These are phyloP conservation scores for Pichia eremophila DNA, from an alignment of 805 yeast genomes.

Conservation along the genomic window DNA sequence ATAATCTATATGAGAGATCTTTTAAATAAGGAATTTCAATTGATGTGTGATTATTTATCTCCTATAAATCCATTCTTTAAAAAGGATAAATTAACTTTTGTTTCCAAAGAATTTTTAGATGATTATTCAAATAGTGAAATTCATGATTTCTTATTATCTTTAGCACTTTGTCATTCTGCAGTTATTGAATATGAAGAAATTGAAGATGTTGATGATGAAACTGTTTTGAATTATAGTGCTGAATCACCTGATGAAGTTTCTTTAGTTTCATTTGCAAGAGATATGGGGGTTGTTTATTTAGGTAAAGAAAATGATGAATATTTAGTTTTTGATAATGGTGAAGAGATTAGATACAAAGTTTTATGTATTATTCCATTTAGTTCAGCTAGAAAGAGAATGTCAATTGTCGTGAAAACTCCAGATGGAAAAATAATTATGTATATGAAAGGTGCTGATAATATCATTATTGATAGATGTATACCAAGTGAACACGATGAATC, in stretches of 20 bases:
- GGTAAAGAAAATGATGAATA: slow-evolving; percentile 44
- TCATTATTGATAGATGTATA: slow-evolving; percentile 41
- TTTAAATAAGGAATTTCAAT: slow-evolving; percentile 33
- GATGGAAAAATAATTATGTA: slow-evolving; percentile 34
- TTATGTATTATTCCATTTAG: slow-evolving; percentile 54
- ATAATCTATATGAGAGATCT: slow-evolving; percentile 29
- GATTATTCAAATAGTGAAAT: slow-evolving; percentile 39
- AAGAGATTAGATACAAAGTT: slow-evolving; percentile 35
- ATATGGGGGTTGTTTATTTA: slow-evolving; percentile 55
- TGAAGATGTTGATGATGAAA: slow-evolving; percentile 23
- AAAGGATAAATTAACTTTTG: slow-evolving; percentile 47
- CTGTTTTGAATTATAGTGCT: slow-evolving; percentile 50
- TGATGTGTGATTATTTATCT: slow-evolving; percentile 40
- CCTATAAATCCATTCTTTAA: slow-evolving; percentile 31
- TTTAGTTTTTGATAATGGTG: slow-evolving; percentile 36
- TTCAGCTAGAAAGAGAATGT: slow-evolving; percentile 71
- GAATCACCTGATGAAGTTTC: slow-evolving; percentile 84
- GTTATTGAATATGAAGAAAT: slow-evolving; percentile 22
- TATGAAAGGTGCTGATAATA: slow-evolving; percentile 71
- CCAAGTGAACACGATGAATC: slow-evolving; percentile 26
- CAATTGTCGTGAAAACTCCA: slow-evolving; percentile 49
- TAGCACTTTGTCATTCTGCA: slow-evolving; percentile 71
- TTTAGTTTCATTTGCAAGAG: slow-evolving; percentile 66
- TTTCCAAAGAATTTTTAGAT: slow-evolving; percentile 48
- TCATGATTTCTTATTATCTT: slow-evolving; percentile 50